Base-by-base conservation (phyloP, 441 rosid species). In the Bocquillonia castaneifolia region DNA sequence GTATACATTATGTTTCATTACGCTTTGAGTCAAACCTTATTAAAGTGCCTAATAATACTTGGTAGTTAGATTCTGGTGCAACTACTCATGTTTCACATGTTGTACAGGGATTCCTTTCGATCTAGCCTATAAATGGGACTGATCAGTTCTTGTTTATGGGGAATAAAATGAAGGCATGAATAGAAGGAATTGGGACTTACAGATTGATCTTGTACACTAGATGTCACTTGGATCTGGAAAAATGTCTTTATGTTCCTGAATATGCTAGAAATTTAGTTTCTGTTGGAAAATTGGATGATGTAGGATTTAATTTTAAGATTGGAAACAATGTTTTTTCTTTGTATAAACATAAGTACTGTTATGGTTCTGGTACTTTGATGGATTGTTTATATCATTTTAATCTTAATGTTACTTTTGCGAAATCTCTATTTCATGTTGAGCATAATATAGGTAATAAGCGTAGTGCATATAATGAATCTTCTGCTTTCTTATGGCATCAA, bases 21-120 rank as follows among this genome's bases (percentile, higher is more conserved):
- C 47, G 51, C 59, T 72, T 59, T 28, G 53, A 72, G 59, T 67
- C 47, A 42, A 66, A 52, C 31, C 6, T 72, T 1, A 53, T 26
- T 26, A 18, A 63, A 23, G 67, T 66, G 9, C 70, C 61, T 55
- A 44, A 40, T 53, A 66, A 66, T 40, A 65, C 67, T 18, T 66
- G 4, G 39, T 66, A 25, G 70, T 25, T 66, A 6, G 53, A 66
- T 66, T 36, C 10, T 25, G 5, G 52, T 67, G 40, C 62, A 0
- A 54, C 70, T 55, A 55, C 70, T 67, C 62, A 54, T 54, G 52
- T 66, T 1, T 37, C 62, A 2, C 39, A 67, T 67, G 2, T 67
- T 0, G 3, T 29, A 1, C 22, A 42, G 22, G 29, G 64, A 39
- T 39, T 66, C 29, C 6, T 17, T 66, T 4, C 50, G 1, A 52